phyloP scores from a whole-genome alignment of 2,329 filamentous ascomycete species.

The Cryoendolithus antarcticus region DNA sequence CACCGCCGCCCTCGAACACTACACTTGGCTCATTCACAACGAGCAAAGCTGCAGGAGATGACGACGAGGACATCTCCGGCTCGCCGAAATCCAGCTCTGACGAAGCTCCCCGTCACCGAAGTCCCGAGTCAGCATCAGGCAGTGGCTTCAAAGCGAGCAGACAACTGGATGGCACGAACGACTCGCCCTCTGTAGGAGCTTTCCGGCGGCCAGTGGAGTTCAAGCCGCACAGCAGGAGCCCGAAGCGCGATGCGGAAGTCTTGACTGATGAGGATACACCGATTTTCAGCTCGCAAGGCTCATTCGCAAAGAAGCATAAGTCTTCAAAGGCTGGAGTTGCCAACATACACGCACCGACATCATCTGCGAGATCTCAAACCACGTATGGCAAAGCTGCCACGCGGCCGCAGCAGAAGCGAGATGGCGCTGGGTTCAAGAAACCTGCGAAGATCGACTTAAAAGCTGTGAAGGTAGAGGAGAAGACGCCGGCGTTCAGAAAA shows the following conservation, averaged over 20 bases:
- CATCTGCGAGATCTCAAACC: background rate
- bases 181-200: background rate
- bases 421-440: slow-evolving; percentile 1
- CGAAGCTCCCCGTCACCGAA: slow-evolving; percentile 5
- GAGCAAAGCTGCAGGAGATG: background rate
- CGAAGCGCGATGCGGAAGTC: slow-evolving; percentile 4
- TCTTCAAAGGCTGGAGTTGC: slow-evolving; percentile 16
- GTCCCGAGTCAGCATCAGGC: slow-evolving; percentile 5
- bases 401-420: slow-evolving; percentile 1
- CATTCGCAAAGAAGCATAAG: slow-evolving; percentile 8
- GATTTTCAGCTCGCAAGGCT: slow-evolving; percentile 8
- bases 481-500: slow-evolving; percentile 2
- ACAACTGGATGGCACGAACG: slow-evolving; percentile 1
- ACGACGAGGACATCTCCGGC: slow-evolving; percentile 5
- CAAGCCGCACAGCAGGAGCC: slow-evolving; percentile 2
- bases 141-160: slow-evolving; percentile 1
- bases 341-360: slow-evolving; percentile 8
- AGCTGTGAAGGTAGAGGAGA: background rate
- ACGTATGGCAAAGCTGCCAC: background rate
- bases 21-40: background rate
- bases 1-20: slow-evolving; percentile 7
- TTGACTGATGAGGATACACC: slow-evolving; percentile 2
- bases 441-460: background rate
- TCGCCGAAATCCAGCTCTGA: slow-evolving; percentile 9
- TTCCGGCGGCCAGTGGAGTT: slow-evolving; percentile 1